Conservation (phyloP, 768 basidiomycete species). For the Heimioporus sp. region DNA sequence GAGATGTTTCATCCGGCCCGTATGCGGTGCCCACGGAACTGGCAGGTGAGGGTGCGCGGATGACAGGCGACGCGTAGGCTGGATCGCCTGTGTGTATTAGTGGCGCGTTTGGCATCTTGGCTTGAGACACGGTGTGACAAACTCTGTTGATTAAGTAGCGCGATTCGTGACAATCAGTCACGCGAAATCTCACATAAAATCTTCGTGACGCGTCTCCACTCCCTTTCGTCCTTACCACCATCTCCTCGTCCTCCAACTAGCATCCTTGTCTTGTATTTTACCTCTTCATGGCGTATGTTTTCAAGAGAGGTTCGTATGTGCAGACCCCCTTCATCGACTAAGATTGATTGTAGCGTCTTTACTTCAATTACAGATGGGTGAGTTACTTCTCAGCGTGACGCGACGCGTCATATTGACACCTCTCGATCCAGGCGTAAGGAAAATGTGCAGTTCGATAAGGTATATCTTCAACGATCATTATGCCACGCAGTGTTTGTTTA, state of each 20-base stretch:
- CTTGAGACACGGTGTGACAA: conserved; percentile 29
- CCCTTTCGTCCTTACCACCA: conserved; percentile 23
- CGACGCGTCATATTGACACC: conserved; percentile 24
- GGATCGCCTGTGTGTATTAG: conserved; percentile 34
- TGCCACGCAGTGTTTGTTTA: conserved; percentile 17
- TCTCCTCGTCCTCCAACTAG: conserved; percentile 9
- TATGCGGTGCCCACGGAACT: conserved; percentile 49
- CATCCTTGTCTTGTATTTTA: conserved; percentile 2
- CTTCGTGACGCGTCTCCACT: conserved; percentile 25
- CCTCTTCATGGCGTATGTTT: conserved; percentile 47
- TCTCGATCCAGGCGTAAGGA: conserved; percentile 67
- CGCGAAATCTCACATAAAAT: conserved; percentile 29
- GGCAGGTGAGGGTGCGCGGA: conserved; percentile 45
- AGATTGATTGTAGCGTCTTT: conserved; percentile 7
- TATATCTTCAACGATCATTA: conserved; percentile 29
- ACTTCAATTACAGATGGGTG: conserved; percentile 45
- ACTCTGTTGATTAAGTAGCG: conserved; percentile 25
- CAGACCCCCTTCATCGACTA: neutral
- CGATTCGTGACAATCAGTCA: conserved; percentile 30
- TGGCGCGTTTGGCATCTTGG: conserved; percentile 29
- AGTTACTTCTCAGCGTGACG: conserved; percentile 9
- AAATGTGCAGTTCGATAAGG: conserved; percentile 92
- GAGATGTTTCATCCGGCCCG: conserved; percentile 43
- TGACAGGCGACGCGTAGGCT: conserved; percentile 44
- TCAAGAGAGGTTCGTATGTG: conserved; percentile 50